Base-by-base conservation (phyloP, 2,329 filamentous ascomycete species). In the Colletotrichum graminicola region DNA sequence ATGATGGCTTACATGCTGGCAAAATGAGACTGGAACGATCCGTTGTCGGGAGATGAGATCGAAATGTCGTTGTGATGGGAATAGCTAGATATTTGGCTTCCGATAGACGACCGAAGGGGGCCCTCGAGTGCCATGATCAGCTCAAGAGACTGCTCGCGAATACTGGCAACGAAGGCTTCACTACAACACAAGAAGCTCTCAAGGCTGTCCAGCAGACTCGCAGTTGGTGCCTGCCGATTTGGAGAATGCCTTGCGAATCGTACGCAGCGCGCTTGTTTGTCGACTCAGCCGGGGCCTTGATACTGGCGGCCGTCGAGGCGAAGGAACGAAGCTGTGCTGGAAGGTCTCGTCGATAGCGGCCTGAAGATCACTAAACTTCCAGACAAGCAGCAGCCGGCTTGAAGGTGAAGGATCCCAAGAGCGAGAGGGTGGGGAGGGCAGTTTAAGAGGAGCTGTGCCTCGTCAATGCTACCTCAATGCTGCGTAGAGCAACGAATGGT, bases 91-190 rank as follows among this genome's bases (percentile, higher is more conserved):
- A 87, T 83, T 75, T 88, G 80, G 80, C 83, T 88, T 78, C 86
- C 88, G 71, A 88, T 88, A 73, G 90, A 92, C 73, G 89, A 88
- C 77, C 89, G 84, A 76, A 92, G 79, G 72, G 90, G 89, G 77
- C 86, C 89, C 81, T 89, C 86, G 79, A 91, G 84, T 79, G 88
- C 88, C 88, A 90, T 90, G 80, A 68, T 74, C 59, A 67, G 63
- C 55, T 67, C n/a, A n/a, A 26, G 43, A 41, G n/a, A 23, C 34
- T 21, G n/a, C 51, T 41, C 18, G 57, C 23, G 60, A 14, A 26
- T 57, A 47, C 34, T 16, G 26, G 43, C 34, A 39, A 55, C 41
- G 23, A 67, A 14, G n/a, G 57, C 59, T 52, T 29, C 34, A 34
- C 39, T 23, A 39, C 16, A 32, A 23, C 21, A 55, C 39, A 29